Base-by-base conservation (phyloP, 345 rosid species). In the Bretschneidera sinensis region DNA sequence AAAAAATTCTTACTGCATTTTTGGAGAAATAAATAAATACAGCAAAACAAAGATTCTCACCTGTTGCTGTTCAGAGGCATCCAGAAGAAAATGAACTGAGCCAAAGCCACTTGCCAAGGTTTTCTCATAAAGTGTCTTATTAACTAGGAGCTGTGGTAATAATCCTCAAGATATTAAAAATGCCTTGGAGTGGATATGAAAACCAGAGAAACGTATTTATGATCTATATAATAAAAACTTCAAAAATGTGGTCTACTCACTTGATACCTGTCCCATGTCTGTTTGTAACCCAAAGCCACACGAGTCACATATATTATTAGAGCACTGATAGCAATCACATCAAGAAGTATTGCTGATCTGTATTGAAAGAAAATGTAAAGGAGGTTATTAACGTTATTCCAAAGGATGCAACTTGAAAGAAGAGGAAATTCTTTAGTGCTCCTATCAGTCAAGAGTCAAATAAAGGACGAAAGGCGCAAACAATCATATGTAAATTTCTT, bases 261-360 rank as follows among this genome's bases (percentile, higher is more conserved):
- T 78, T 92, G 96, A 78, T 92, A 92, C 64, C 98, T 82, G 59
- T 92, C 98, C 92, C 95, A 84, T 48, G 98, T 92, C 76, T 92
- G 98, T 70, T 92, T 89, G 83, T 92, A 92, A 68, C 97, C 98
- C 82, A 92, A 78, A 64, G 75, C 89, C 76, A 89, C 94, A 4
- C 98, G 98, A 55, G 80, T 74, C 58, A 78, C 85, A 67, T 81
- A 87, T 60, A 92, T 77, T 77, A 92, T 74, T 34, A 92, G 91
- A 59, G 97, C 98, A 64, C 82, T 73, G 64, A 81, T 43, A 33
- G 97, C 95, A 67, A 92, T 60, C 57, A 80, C 97, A 66, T 92
- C 98, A 70, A 92, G 92, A 78, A 83, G 71, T 65, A 92, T 63
- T 52, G 98, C 95, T 47, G 98, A 89, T 62, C 98, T 92, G 83